A percentile compares a stretch with the other conserved stretches of the same genome.
These are phyloP conservation scores for Aphanocladium album DNA, from an alignment of 2,329 filamentous ascomycete species.

Conservation along the genomic window DNA sequence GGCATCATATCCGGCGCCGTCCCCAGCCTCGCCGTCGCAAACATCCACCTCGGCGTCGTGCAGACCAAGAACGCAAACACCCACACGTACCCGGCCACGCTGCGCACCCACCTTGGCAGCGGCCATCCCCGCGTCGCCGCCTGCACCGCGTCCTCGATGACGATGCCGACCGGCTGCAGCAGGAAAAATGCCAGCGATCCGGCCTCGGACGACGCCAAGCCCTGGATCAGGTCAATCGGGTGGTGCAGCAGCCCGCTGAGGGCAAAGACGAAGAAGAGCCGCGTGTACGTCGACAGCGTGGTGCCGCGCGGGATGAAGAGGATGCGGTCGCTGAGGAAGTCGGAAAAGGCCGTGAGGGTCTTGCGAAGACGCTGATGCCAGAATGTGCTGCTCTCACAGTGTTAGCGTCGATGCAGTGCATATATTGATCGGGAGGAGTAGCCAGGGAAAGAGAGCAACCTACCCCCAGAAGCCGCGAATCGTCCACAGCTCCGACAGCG, in stretches of 20 bases:
- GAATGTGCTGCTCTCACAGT: background rate
- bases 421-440: background rate
- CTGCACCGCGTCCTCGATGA: background rate
- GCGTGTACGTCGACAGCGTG: background rate
- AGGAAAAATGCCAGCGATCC: background rate
- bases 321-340: background rate
- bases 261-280: background rate
- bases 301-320: background rate
- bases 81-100: background rate
- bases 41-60: conserved; percentile 3
- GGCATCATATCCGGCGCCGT: background rate
- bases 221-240: background rate
- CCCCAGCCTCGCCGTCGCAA: background rate
- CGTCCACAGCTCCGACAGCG: background rate
- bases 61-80: background rate
- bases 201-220: background rate
- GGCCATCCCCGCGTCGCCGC: background rate
- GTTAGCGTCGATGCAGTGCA: too few species aligned
- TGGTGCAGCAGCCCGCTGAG: background rate
- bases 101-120: background rate
- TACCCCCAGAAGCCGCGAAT: background rate
- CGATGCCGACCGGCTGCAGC: background rate
- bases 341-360: background rate
- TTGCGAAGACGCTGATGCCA: background rate
- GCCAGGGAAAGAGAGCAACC: background rate